phyloP scores from a whole-genome alignment of 805 yeast species.

The Wickerhamomyces subpelliculosus region DNA sequence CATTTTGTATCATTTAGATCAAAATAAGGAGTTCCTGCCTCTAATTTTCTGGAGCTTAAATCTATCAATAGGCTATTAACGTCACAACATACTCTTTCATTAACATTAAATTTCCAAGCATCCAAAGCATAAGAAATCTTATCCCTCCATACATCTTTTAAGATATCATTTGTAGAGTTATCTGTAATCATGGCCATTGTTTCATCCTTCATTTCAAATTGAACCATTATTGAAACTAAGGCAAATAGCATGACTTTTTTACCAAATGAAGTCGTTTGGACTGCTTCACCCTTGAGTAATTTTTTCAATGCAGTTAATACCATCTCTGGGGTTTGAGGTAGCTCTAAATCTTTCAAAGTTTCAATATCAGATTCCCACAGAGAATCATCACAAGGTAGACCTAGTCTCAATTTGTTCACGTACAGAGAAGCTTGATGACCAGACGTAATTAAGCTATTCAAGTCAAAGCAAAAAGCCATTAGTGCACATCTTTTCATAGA shows the following conservation, averaged over 20 bases:
- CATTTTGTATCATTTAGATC: constrained; percentile 35
- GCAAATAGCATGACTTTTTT: constrained; percentile 58
- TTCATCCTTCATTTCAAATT: constrained; percentile 56
- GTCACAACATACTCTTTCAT: constrained; percentile 5
- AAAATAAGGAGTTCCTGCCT: constrained; percentile 22
- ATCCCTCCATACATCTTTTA: constrained; percentile 47
- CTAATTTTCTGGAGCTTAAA: constrained; percentile 3
- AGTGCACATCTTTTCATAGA: constrained; percentile 67
- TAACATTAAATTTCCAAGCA: constrained; percentile 39
- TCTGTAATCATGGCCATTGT: constrained; percentile 2
- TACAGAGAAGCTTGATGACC: constrained; percentile 46
- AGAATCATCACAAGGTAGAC: constrained; percentile 51
- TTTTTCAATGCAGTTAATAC: constrained; percentile 30
- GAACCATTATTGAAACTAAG: constrained; percentile 51
- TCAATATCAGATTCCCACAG: constrained; percentile 49
- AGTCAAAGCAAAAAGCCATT: constrained; percentile 72
- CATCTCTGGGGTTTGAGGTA: constrained; percentile 2
- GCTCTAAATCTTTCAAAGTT: constrained; percentile 41
- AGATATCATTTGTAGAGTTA: background rate
- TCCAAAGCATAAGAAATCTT: constrained; percentile 57
- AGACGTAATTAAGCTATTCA: constrained; percentile 63
- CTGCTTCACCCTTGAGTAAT: constrained; percentile 18
- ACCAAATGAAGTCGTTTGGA: constrained; percentile 39
- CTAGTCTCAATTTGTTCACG: constrained; percentile 46
- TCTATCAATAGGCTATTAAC: constrained; percentile 1